These are phyloP conservation scores for Aspergillus funiculosus DNA, from an alignment of 495 filamentous ascomycete species.

Conservation along the genomic window DNA sequence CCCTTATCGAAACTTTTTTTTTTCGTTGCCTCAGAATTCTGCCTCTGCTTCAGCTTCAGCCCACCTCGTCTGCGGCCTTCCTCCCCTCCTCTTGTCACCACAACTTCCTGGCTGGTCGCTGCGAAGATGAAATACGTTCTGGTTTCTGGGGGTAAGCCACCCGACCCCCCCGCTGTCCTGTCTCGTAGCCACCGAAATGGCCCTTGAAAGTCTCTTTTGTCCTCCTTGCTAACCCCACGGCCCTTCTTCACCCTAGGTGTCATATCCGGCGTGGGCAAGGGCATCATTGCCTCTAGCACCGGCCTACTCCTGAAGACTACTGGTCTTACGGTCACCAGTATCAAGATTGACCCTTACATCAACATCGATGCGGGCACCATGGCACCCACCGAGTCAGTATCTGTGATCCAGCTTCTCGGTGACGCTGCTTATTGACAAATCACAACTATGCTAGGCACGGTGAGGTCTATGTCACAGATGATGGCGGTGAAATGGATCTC, in stretches of 20 bases:
- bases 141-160: constrained; percentile 77
- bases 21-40: neutral
- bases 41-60: too few species aligned
- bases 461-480: constrained; percentile 67
- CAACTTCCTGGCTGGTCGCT: too few species aligned
- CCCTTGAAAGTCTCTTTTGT: constrained; percentile 38
- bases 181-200: too few species aligned
- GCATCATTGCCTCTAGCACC: constrained; percentile 60
- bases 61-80: neutral
- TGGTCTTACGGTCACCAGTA: constrained; percentile 59
- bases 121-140: constrained; percentile 84
- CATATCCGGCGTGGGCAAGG: constrained; percentile 78
- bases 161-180: too few species aligned
- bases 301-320: constrained; percentile 80
- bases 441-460: constrained; percentile 60
- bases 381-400: constrained; percentile 66
- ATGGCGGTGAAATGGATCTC: constrained; percentile 80
- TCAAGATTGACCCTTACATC: constrained; percentile 60
- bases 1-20: neutral
- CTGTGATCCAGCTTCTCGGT: neutral
- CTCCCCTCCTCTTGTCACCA: neutral
- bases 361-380: constrained; percentile 75
- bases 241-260: constrained; percentile 47
- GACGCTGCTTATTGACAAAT: constrained; percentile 11
- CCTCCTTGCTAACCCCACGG: neutral